Evolutionary conservation across 768 basidiomycete genomes (phyloP).

Genomic region (Pleurotus citrinopileatus): DNA sequence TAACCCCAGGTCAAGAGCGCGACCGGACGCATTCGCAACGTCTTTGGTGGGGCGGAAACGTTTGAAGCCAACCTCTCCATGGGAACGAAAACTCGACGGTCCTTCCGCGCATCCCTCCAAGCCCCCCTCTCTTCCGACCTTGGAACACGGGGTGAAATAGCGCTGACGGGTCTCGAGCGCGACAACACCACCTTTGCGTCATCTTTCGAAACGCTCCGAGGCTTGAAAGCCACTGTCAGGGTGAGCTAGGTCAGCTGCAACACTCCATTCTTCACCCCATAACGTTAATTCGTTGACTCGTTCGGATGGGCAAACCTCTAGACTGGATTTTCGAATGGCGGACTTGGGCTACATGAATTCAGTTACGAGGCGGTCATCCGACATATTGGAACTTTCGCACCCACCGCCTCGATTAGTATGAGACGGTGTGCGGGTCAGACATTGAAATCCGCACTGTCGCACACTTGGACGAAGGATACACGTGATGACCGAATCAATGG

Average conservation of each 20-base stretch:
- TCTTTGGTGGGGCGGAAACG: constrained; percentile 89
- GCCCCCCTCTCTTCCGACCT: constrained; percentile 63
- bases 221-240: constrained; percentile 66
- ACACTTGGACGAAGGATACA: constrained; percentile 73
- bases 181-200: constrained; percentile 82
- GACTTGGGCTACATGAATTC: constrained; percentile 64
- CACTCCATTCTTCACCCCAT: constrained; percentile 5
- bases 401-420: constrained; percentile 84
- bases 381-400: constrained; percentile 66
- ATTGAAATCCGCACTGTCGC: constrained; percentile 79
- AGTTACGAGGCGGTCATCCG: constrained; percentile 83
- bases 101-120: constrained; percentile 70
- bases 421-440: constrained; percentile 80
- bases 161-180: constrained; percentile 69
- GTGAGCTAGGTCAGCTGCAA: constrained; percentile 59
- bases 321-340: constrained; percentile 29
- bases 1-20: constrained; percentile 48
- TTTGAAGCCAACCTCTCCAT: constrained; percentile 79
- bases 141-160: constrained; percentile 65
- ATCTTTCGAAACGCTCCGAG: constrained; percentile 61
- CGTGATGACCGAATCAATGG: constrained; percentile 68
- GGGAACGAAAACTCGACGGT: constrained; percentile 84
- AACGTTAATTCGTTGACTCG: constrained; percentile 15
- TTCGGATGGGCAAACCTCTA: no score
- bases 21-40: constrained; percentile 80